These are phyloP conservation scores for Aureobasidium sp. DNA, from an alignment of 2,329 filamentous ascomycete species.

Conservation along the genomic window DNA sequence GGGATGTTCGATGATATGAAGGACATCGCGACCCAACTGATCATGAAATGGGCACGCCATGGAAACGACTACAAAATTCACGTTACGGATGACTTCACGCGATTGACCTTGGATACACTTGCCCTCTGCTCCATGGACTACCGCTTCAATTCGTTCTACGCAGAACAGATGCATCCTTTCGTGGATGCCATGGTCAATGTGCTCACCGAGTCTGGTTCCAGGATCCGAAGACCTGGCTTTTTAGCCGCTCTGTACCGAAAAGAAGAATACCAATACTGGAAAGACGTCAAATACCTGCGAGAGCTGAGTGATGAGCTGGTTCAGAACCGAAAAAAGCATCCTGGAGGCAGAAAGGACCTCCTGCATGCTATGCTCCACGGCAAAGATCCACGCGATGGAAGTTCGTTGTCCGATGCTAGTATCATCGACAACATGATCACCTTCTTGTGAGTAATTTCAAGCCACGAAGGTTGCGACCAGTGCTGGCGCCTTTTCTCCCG, in stretches of 20 bases:
- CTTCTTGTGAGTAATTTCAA: slow-evolving; percentile 45
- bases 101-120: slow-evolving; percentile 64
- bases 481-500: too few relatives aligned
- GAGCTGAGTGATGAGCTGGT: slow-evolving; percentile 53
- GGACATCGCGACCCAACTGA: slow-evolving; percentile 26
- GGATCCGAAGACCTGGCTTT: slow-evolving; percentile 41
- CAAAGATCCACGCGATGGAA: slow-evolving; percentile 57
- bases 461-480: too few relatives aligned
- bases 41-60: slow-evolving; percentile 20
- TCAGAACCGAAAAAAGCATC: slow-evolving; percentile 47
- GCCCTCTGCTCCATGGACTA: slow-evolving; percentile 63
- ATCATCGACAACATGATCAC: slow-evolving; percentile 62
- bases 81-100: slow-evolving; percentile 59
- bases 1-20: slow-evolving; percentile 35
- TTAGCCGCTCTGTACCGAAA: slow-evolving; percentile 34
- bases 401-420: slow-evolving; percentile 52
- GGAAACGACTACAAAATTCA: slow-evolving; percentile 50
- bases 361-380: slow-evolving; percentile 62
- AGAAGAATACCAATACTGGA: slow-evolving; percentile 39
- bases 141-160: slow-evolving; percentile 69
- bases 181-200: slow-evolving; percentile 59
- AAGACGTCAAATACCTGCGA: slow-evolving; percentile 48
- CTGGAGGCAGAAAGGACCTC: slow-evolving; percentile 53
- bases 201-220: slow-evolving; percentile 47
- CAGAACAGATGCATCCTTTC: slow-evolving; percentile 61